Evolutionary conservation across 768 basidiomycete species (phyloP).

Genomic region (Podaxis mareebaensis): DNA sequence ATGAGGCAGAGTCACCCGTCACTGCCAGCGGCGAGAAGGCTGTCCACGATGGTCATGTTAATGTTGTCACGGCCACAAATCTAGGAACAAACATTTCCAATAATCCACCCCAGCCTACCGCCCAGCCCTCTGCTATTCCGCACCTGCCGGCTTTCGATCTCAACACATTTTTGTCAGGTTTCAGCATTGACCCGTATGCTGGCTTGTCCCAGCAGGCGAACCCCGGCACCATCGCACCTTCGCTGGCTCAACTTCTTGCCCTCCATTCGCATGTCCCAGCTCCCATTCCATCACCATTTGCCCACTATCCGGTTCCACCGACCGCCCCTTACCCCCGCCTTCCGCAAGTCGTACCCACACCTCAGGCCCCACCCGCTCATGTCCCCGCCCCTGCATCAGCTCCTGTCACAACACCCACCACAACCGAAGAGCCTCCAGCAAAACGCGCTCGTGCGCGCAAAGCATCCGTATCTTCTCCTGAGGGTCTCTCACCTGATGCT

Average conservation of each 20-base stretch:
- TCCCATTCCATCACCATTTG: slow-evolving; percentile 27
- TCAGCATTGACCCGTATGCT: slow-evolving; percentile 43
- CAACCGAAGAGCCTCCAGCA: slow-evolving; percentile 35
- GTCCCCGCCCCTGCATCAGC: slow-evolving; percentile 22
- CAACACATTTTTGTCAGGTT: slow-evolving; percentile 36
- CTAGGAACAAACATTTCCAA: slow-evolving; percentile 28
- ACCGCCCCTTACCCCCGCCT: slow-evolving; percentile 25
- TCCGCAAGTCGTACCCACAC: slow-evolving; percentile 20
- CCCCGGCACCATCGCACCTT: slow-evolving; percentile 41
- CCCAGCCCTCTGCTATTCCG: slow-evolving; percentile 30
- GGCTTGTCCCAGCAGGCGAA: slow-evolving; percentile 33
- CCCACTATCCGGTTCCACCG: slow-evolving; percentile 21
- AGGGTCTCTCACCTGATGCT: slow-evolving; percentile 25
- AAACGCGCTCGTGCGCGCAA: slow-evolving; percentile 64
- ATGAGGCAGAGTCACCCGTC: slow-evolving; percentile 37
- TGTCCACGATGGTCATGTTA: slow-evolving; percentile 57
- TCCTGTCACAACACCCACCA: slow-evolving; percentile 20
- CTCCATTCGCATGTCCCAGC: slow-evolving; percentile 40
- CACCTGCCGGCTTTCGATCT: slow-evolving; percentile 41
- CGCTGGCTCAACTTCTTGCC: slow-evolving; percentile 71
- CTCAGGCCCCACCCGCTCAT: slow-evolving; percentile 17
- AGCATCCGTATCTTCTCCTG: slow-evolving; percentile 39
- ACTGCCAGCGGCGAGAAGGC: slow-evolving; percentile 37
- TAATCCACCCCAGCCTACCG: slow-evolving; percentile 30
- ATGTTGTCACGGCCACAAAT: slow-evolving; percentile 54